Evolutionary conservation across 768 basidiomycete species (phyloP), one percentile per base, ranked within the genome.

Genomic region (Pleurotus giganteus): DNA sequence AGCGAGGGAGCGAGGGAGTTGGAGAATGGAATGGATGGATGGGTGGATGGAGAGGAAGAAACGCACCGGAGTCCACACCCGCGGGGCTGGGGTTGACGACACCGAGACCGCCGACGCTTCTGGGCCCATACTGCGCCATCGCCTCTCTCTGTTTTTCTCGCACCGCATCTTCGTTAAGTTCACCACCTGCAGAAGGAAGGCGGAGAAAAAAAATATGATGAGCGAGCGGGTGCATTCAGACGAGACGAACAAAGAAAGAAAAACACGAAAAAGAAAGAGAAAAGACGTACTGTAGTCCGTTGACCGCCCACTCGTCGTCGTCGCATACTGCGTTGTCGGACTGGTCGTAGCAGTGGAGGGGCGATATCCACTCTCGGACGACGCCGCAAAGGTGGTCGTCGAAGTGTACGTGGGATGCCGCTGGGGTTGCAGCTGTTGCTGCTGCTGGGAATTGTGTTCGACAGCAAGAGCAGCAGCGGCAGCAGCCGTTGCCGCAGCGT

Each of bases 11-110:
- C n/a, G n/a, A n/a, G n/a, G n/a, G n/a, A n/a, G n/a, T n/a, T n/a
- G n/a, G n/a, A n/a, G n/a, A n/a, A n/a, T n/a, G n/a, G n/a, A n/a
- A n/a, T n/a, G n/a, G n/a, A n/a, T n/a, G n/a, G n/a, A n/a, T n/a
- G 12, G 5, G 39, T 13, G n/a, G 12, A 17, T 11, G 19, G 19
- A 17, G 12, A 41, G 12, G 39, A n/a, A 15, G n/a, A 7, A 7
- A 41, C 39, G 9, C 19, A 41, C 39, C 19, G 12, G 39, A 19
- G 7, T 41, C 39, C n/a, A 63, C 59, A 27, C 54, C 52, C 8
- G 62, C 50, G 26, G 31, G 26, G 11, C 8, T 3, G 7, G 39
- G 39, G 39, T 41, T 41, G 7, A 41, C 39, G 1, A 41, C 39
- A 41, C 39, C 39, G 7, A 17, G 9, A n/a, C 39, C 39, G 7